Conservation (phyloP, 2,329 filamentous ascomycete species). For the Tricladium varicosporioides region DNA sequence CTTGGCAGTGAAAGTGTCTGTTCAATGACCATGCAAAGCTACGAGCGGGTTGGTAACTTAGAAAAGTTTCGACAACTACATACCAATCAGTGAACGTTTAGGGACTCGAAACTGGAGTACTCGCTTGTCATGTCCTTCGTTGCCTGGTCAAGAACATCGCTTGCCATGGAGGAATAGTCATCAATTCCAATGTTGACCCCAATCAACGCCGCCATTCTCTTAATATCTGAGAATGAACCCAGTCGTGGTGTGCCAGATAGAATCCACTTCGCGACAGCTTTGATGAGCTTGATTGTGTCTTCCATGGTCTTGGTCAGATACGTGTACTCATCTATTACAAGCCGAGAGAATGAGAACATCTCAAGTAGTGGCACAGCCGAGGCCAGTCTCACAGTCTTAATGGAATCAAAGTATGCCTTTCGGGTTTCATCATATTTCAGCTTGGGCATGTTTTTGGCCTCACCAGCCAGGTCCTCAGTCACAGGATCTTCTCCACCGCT, state of each 20-base stretch:
- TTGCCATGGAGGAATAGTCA: conserved; percentile 42
- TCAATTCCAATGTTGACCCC: conserved; percentile 53
- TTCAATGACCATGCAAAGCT: conserved; percentile 51
- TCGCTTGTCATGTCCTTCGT: conserved; percentile 43
- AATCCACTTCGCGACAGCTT: conserved; percentile 39
- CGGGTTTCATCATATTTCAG: neutral
- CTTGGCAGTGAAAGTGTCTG: conserved; percentile 50
- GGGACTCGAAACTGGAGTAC: conserved; percentile 4
- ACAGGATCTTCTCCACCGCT: neutral
- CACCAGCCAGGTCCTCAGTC: neutral
- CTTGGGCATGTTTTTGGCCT: no score
- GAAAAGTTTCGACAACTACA: conserved; percentile 52
- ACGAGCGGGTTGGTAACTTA: conserved; percentile 46
- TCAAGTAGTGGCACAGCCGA: conserved; percentile 45
- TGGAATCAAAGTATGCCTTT: neutral
- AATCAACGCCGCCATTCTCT: conserved; percentile 55
- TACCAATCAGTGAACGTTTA: conserved; percentile 10
- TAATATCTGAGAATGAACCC: conserved; percentile 56
- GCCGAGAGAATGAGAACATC: conserved; percentile 57
- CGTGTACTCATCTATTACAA: conserved; percentile 65
- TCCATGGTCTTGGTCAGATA: conserved; percentile 43
- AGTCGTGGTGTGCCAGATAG: conserved; percentile 62
- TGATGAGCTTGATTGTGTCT: neutral
- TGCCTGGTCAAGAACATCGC: conserved; percentile 43
- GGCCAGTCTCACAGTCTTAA: conserved; percentile 4